These are phyloP conservation scores for thale cress (Arabidopsis thaliana) DNA, from an alignment of 345 rosid species.

Conservation along the genomic window TAIR10.1 NC_003074.8:10893001-10893500, in stretches of 20 bases:
- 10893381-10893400: constrained; percentile 66
- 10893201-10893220: constrained; percentile 61
- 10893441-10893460: background rate
- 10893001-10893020: constrained; percentile 55
- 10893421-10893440: constrained; percentile 3
- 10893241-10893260: constrained; percentile 57
- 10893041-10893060: constrained; percentile 62
- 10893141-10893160: constrained; percentile 61
- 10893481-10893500: constrained; percentile 52
- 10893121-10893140: constrained; percentile 64
- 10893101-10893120: constrained; percentile 49
- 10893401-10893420: constrained; percentile 38
- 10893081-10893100: constrained; percentile 58
- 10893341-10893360: constrained; percentile 69
- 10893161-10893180: constrained; percentile 75
- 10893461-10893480: background rate
- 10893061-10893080: constrained; percentile 66
- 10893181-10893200: constrained; percentile 79
- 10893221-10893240: constrained; percentile 67
- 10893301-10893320: background rate
- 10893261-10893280: constrained; percentile 41
- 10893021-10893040: constrained; percentile 61
- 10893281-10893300: too few relatives aligned
- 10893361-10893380: constrained; percentile 62
- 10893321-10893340: constrained; percentile 49